Base-by-base conservation (phyloP, 768 basidiomycete species). In the Auricularia cornea region DNA sequence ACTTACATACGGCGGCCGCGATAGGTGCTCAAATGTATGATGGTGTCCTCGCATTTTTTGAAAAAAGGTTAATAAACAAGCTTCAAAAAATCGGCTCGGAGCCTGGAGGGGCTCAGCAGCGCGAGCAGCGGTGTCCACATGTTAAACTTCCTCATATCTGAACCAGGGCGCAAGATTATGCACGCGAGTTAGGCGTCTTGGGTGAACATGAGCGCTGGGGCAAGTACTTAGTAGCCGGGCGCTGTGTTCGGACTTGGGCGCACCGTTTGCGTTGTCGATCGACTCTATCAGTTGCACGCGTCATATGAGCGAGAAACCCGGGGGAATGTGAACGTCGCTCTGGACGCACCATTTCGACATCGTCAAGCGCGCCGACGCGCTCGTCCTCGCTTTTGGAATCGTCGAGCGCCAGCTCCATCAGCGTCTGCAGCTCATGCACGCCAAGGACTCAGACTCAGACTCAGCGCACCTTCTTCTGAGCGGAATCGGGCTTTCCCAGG, bases 181-280 rank as follows among this genome's bases (percentile, higher is more conserved):
- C n/a, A n/a, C n/a, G n/a, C n/a, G n/a, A n/a, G n/a, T n/a, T n/a
- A n/a, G n/a, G n/a, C n/a, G n/a, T 3, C 54, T 20, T 35, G 64
- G n/a, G 59, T 48, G 54, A 35, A 11, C n/a, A 61, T 6, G 33
- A 26, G 48, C 14, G 11, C 14, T 28, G 26, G 35, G 60, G 32
- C 52, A n/a, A n/a, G n/a, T n/a, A n/a, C n/a, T n/a, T 8, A 57
- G 23, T 32, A 44, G 31, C 29, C 23, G 18, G 20, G 52, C 61
- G 12, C n/a, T 59, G 6, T 14, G 16, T 8, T 8, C 16, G 10
- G 35, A 8, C 10, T 14, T 10, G 6, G n/a, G 8, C 11, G 30
- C 31, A 87, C 93, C 83, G 70, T 93, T 95, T 0, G 94, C 93
- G 72, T 96, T 96, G 69, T 96, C 94, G 61, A 96, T 92, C 44